A percentile compares a stretch with the other conserved stretches of the same genome.
Conservation (phyloP, 768 basidiomycete genomes). For the Cystofilobasidium macerans region DNA sequence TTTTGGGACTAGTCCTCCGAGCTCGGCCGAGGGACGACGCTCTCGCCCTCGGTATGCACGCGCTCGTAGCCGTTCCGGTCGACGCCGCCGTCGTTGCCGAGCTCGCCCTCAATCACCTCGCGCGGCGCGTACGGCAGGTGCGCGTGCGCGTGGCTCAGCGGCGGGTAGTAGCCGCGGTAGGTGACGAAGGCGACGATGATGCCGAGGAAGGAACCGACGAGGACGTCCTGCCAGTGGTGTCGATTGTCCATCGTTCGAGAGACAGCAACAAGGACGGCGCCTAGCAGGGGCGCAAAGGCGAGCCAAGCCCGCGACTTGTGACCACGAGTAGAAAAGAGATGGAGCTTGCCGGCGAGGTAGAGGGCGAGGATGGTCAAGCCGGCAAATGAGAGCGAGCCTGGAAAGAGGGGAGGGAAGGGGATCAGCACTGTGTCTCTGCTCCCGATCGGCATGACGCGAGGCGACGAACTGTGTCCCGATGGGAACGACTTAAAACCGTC, state of each 20-base stretch:
- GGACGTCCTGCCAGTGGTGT: slow-evolving; percentile 75
- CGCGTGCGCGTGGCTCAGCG: slow-evolving; percentile 51
- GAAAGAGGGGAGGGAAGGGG: background rate
- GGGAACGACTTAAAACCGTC: slow-evolving; percentile 61
- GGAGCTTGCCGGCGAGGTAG: slow-evolving; percentile 84
- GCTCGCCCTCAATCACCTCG: slow-evolving; percentile 15
- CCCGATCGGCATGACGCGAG: too few relatives aligned
- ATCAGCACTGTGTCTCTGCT: background rate
- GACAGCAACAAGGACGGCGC: slow-evolving; percentile 46
- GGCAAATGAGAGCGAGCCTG: slow-evolving; percentile 66
- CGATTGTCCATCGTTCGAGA: slow-evolving; percentile 65
- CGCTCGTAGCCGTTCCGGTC: slow-evolving; percentile 10
- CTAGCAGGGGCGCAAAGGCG: slow-evolving; percentile 58
- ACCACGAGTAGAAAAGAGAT: slow-evolving; percentile 72
- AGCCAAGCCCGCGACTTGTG: slow-evolving; percentile 62
- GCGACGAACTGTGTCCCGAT: slow-evolving; percentile 26
- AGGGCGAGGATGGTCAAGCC: slow-evolving; percentile 80
- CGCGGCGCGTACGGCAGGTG: slow-evolving; percentile 60
- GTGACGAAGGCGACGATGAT: slow-evolving; percentile 57
- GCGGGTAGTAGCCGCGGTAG: slow-evolving; percentile 62
- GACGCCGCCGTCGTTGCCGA: background rate
- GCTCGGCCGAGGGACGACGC: slow-evolving; percentile 12
- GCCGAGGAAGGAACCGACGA: slow-evolving; percentile 68
- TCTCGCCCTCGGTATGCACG: slow-evolving; percentile 8
- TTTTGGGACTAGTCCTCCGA: slow-evolving; percentile 8